Evolutionary conservation across 1,139 yeast genomes (phyloP).

Genomic region (Yarrowia galli): DNA sequence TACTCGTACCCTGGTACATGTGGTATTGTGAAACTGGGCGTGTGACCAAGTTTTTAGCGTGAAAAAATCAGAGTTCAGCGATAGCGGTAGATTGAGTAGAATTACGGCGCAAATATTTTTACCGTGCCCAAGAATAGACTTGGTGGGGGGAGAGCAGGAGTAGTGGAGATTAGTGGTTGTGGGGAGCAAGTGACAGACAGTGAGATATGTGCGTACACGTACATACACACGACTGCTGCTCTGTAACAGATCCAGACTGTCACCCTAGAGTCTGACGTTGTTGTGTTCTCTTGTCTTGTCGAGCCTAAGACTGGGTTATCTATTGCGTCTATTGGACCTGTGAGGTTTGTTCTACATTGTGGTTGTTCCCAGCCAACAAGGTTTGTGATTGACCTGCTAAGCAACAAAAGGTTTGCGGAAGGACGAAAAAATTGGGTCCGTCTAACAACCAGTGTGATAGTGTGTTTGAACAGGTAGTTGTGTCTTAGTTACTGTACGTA

Average conservation of each 20-base stretch:
- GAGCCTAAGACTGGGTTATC: not conserved
- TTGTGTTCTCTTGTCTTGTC: too few relatives aligned
- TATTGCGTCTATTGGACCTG: conserved; percentile 33
- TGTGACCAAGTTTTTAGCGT: conserved; percentile 33
- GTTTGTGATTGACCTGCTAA: conserved; percentile 16
- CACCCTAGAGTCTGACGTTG: too few relatives aligned
- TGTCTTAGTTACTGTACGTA: too few relatives aligned
- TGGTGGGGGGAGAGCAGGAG: too few relatives aligned
- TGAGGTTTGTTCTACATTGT: not conserved
- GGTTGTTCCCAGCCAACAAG: not conserved
- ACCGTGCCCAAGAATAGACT: not conserved
- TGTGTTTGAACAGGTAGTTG: too few relatives aligned
- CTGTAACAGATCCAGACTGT: too few relatives aligned
- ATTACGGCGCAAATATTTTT: conserved; percentile 26
- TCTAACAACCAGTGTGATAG: too few relatives aligned
- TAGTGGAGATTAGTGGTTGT: too few relatives aligned
- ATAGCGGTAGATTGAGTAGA: conserved; percentile 6
- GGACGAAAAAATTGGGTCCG: not conserved
- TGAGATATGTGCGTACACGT: too few relatives aligned
- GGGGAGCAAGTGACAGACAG: too few relatives aligned
- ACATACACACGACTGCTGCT: too few relatives aligned
- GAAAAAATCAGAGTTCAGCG: conserved; percentile 24
- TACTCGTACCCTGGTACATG: not conserved
- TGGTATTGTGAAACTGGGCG: not conserved
- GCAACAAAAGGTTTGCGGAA: conserved; percentile 30